Conservation (phyloP, 805 yeast genomes). For the Pichia pseudocactophila region DNA sequence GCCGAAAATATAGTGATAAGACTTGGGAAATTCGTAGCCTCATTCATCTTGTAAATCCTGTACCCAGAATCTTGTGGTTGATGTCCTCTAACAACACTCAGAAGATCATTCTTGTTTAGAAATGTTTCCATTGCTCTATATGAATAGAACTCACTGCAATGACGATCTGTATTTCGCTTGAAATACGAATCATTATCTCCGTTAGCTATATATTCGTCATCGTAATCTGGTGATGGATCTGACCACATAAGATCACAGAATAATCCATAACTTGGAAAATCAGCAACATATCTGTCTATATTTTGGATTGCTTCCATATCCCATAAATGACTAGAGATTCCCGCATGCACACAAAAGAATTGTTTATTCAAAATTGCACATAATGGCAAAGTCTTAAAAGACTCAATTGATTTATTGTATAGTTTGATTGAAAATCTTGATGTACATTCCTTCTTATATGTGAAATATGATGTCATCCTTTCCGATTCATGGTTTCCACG, state of each 20-base stretch:
- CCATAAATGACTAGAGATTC: conserved; percentile 77
- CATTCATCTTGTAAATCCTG: conserved; percentile 82
- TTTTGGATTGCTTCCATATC: conserved; percentile 58
- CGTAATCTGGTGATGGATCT: conserved; percentile 88
- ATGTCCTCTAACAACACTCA: conserved; percentile 89
- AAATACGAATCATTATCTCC: conserved; percentile 29
- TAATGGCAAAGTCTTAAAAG: conserved; percentile 81
- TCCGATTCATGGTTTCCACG: conserved; percentile 94
- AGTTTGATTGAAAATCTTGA: conserved; percentile 65
- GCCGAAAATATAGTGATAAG: conserved; percentile 89
- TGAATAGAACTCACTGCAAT: conserved; percentile 86
- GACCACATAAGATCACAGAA: conserved; percentile 97
- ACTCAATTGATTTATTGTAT: conserved; percentile 63
- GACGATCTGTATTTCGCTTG: conserved; percentile 65
- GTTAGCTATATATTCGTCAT: conserved; percentile 35
- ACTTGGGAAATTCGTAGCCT: conserved; percentile 80
- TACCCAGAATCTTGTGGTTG: conserved; percentile 98
- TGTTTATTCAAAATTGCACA: conserved; percentile 91
- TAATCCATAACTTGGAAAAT: conserved; percentile 78
- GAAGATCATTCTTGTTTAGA: conserved; percentile 63
- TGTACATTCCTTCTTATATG: conserved; percentile 83
- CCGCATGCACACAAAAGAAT: conserved; percentile 95
- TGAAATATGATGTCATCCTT: conserved; percentile 88
- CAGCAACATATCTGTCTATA: conserved; percentile 78
- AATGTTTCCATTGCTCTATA: conserved; percentile 77